Evolutionary conservation across 208 protist species (phyloP).

Genomic region (Trypanosoma mega): DNA sequence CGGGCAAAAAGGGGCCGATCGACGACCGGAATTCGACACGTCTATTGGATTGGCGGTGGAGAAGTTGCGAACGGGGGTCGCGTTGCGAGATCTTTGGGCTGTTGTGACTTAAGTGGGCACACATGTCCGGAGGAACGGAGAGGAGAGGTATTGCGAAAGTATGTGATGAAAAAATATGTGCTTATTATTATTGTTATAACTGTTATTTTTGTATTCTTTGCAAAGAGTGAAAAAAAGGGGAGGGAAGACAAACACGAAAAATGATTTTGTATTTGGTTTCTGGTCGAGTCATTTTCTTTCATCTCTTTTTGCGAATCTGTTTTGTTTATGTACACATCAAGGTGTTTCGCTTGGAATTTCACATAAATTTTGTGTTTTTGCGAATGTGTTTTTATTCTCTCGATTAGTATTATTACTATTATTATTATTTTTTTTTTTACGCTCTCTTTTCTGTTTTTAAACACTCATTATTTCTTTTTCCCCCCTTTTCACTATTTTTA

Average conservation of each 20-base stretch:
- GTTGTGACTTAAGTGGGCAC: constrained; percentile 26
- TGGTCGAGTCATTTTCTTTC: not conserved
- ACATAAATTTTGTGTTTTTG: no score
- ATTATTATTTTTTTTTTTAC: constrained; percentile 5
- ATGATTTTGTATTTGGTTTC: no score
- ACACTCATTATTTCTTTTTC: constrained; percentile 31
- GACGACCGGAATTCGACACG: constrained; percentile 73
- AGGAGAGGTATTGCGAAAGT: not conserved
- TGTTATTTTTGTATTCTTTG: no score
- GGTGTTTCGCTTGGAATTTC: no score
- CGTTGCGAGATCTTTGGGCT: constrained; percentile 82
- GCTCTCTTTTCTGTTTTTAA: constrained; percentile 13
- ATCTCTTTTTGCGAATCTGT: no score
- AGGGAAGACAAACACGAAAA: no score
- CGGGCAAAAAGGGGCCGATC: constrained; percentile 70
- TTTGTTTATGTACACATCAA: no score
- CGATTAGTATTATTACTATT: not conserved
- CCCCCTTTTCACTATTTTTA: constrained; percentile 31
- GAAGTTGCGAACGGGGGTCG: constrained; percentile 78
- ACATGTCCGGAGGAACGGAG: not conserved
- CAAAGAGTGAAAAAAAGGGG: no score
- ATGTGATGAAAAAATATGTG: not conserved
- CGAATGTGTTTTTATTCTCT: no score
- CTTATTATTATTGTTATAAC: no score
- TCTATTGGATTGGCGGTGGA: constrained; percentile 91